phyloP scores from a whole-genome alignment of 768 basidiomycete species.

The Holtermannia corniformis region DNA sequence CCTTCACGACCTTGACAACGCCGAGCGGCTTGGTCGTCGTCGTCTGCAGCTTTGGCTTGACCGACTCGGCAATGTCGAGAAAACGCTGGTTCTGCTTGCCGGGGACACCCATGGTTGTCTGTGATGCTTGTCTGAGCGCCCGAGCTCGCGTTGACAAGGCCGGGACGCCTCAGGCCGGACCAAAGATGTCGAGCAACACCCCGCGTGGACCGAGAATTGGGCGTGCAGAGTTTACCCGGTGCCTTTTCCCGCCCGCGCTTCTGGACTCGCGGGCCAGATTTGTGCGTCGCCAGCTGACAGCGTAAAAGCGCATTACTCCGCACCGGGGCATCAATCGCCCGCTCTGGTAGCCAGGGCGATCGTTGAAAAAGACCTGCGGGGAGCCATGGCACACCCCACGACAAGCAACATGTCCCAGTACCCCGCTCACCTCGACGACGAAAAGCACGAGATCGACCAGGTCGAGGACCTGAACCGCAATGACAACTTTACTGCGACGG shows the following conservation, averaged over 20 bases:
- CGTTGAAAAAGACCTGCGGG: too few species aligned
- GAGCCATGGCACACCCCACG: too few species aligned
- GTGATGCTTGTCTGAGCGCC: background rate
- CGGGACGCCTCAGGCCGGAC: background rate
- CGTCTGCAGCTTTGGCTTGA: constrained; percentile 10
- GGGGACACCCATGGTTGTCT: background rate
- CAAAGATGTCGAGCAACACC: background rate
- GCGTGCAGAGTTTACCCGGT: too few species aligned
- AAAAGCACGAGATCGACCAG: background rate
- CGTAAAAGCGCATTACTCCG: too few species aligned
- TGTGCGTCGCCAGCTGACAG: too few species aligned
- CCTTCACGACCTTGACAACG: constrained; percentile 7
- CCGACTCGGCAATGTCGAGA: constrained; percentile 5
- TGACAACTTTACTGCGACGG: background rate
- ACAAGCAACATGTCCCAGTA: background rate
- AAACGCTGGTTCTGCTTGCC: constrained; percentile 8
- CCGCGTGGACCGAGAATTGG: background rate
- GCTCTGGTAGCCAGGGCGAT: too few species aligned
- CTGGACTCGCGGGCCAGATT: too few species aligned
- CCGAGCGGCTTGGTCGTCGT: background rate
- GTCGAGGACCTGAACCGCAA: background rate
- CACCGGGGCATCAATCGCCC: too few species aligned
- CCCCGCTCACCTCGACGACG: background rate
- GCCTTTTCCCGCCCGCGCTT: too few species aligned
- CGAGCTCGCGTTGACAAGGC: background rate